Evolutionary conservation across 2,329 filamentous ascomycete species (phyloP), one percentile per base, ranked within the genome.

Genomic region (Beauveria rudraprayagi): DNA sequence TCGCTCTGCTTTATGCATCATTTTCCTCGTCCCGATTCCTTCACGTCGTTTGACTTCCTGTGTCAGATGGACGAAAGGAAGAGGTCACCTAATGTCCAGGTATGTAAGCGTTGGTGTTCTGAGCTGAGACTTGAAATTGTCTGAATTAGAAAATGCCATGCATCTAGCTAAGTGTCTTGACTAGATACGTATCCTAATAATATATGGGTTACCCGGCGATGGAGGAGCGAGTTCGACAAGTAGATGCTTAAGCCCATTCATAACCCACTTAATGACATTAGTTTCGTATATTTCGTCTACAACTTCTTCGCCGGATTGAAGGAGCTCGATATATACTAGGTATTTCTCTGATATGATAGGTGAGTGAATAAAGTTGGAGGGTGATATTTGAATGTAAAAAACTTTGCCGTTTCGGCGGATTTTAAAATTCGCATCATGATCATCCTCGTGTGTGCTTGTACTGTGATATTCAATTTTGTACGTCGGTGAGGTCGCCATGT

Each of bases 231-330:
- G 65, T 22, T 67, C 53, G 5, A 44, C 46, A 5, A 69, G 62
- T 8, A 69, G 60, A 1, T 62, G 47, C 28, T 65, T 50, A 41
- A 69, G 69, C 0, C 60, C 61, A 5, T 57, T 5, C 53, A 63
- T 63, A 34, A 63, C 60, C 67, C 63, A 67, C 60, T 65, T 63
- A 8, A 63, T 65, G 16, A 65, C 63, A 7, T 68, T 62, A 2
- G 62, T 65, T 16, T 67, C 65, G 17, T 64, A 66, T 24, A 67
- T 63, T 0, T 65, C 62, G 0, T 41, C 60, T 0, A 67, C 19
- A 2, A 62, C 64, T 44, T 67, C 64, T 16, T 66, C 61, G 3
- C 63, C 34, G 2, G 64, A 67, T 54, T 44, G 47, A 8, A 67
- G 64, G 11, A 67, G 56, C 43, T 66, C n/a, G 1, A 66, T 53